Evolutionary conservation across 2,329 filamentous ascomycete species (phyloP).

Genomic region (Falciphora oryzae): DNA sequence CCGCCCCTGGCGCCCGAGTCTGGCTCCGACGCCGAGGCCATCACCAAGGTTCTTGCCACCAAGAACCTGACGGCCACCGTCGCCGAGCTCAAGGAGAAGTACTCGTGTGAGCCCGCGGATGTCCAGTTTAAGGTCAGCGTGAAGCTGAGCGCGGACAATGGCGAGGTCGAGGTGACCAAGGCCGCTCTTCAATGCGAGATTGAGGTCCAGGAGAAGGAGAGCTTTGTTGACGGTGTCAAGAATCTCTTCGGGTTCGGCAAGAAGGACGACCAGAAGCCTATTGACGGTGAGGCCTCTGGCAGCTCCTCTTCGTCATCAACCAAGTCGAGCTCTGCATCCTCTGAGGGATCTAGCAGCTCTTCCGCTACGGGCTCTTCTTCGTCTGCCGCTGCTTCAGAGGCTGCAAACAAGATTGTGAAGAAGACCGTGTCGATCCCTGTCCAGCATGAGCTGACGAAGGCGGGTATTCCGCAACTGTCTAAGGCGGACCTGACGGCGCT

Average conservation of each 20-base stretch:
- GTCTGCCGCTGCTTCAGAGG: constrained; percentile 42
- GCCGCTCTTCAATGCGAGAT: constrained; percentile 82
- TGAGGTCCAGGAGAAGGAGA: constrained; percentile 66
- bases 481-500: constrained; percentile 43
- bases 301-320: constrained; percentile 28
- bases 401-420: constrained; percentile 48
- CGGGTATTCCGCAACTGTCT: constrained; percentile 43
- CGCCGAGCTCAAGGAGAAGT: constrained; percentile 69
- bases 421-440: constrained; percentile 51
- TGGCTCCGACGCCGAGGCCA: constrained; percentile 46
- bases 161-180: constrained; percentile 71
- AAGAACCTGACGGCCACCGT: constrained; percentile 83
- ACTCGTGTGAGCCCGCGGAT: constrained; percentile 69
- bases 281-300: constrained; percentile 47
- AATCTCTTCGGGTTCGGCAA: constrained; percentile 92
- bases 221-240: constrained; percentile 90
- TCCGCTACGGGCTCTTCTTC: constrained; percentile 1
- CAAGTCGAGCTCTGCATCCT: constrained; percentile 15
- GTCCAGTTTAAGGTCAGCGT: constrained; percentile 76
- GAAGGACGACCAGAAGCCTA: constrained; percentile 75
- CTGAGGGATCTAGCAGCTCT: constrained; percentile 14
- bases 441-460: constrained; percentile 41
- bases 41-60: constrained; percentile 63
- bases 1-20: constrained; percentile 19
- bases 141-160: constrained; percentile 65